phyloP scores from a whole-genome alignment of 176 grass and related monocot genomes.

The Oryza meridionalis region DNA sequence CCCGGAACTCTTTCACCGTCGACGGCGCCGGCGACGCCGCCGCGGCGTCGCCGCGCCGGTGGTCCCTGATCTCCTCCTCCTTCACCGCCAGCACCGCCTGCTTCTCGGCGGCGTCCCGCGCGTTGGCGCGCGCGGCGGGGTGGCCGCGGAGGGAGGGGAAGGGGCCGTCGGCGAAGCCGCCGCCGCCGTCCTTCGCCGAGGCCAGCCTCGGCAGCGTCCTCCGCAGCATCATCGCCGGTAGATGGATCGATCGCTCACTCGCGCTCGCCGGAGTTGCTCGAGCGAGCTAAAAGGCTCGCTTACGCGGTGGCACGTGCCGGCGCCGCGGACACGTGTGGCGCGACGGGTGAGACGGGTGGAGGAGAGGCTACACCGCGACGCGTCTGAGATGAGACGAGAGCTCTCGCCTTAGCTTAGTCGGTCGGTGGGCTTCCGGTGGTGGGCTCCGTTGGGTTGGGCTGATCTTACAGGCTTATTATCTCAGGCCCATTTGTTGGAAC shows the following conservation, averaged over 20 bases:
- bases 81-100: constrained; percentile 28
- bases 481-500: too few relatives aligned
- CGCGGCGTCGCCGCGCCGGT: constrained; percentile 10
- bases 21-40: too few relatives aligned
- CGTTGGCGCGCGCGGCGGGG: constrained; percentile 45
- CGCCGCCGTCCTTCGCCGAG: constrained; percentile 53
- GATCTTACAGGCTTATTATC: too few relatives aligned
- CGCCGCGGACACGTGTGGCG: neutral
- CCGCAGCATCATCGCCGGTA: constrained; percentile 11
- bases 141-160: constrained; percentile 58
- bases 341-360: neutral
- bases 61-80: neutral
- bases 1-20: constrained; percentile 70
- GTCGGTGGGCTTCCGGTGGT: too few relatives aligned
- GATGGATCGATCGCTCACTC: neutral
- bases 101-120: constrained; percentile 50
- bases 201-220: constrained; percentile 47
- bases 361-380: neutral
- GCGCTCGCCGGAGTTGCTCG: neutral
- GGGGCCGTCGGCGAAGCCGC: constrained; percentile 39
- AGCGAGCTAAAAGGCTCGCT: neutral
- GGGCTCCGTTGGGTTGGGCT: too few relatives aligned
- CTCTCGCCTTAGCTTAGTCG: too few relatives aligned
- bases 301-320: constrained; percentile 16
- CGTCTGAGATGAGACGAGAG: too few relatives aligned